These are phyloP conservation scores for Puccinia hordei DNA, from an alignment of 1,284 basidiomycete genomes.

Conservation along the genomic window DNA sequence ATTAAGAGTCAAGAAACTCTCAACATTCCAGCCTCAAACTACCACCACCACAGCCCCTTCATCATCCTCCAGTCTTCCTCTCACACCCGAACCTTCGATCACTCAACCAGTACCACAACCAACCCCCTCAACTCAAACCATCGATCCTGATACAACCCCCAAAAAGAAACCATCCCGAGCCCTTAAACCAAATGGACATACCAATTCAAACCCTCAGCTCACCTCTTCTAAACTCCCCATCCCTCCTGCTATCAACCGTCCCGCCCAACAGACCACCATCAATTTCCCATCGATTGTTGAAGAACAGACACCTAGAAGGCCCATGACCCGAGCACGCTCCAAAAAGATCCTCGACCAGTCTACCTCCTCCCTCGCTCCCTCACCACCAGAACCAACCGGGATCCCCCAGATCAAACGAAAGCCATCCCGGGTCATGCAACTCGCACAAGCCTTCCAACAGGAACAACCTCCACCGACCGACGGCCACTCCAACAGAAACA, in stretches of 20 bases:
- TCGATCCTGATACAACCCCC: neutral
- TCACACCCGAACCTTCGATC: neutral
- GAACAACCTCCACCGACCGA: neutral
- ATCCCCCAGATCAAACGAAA: slow-evolving; percentile 8
- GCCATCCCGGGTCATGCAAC: slow-evolving; percentile 33
- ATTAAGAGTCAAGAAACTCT: neutral
- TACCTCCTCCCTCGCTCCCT: neutral
- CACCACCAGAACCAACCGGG: neutral
- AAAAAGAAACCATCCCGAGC: neutral
- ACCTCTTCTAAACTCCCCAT: slow-evolving; percentile 3
- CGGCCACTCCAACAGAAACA: neutral
- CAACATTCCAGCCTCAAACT: neutral
- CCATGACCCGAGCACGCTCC: slow-evolving; percentile 39
- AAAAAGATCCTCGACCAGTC: slow-evolving; percentile 23
- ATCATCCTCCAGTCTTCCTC: slow-evolving; percentile 2
- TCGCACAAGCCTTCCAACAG: slow-evolving; percentile 36
- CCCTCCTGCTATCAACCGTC: neutral
- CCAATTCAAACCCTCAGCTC: neutral
- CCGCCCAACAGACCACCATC: slow-evolving; percentile 14
- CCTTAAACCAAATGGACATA: neutral
- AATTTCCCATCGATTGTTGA: slow-evolving; percentile 27
- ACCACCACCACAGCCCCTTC: neutral
- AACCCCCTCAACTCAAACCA: neutral
- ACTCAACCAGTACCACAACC: neutral
- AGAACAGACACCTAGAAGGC: slow-evolving; percentile 11